Evolutionary conservation across 2,329 filamentous ascomycete species (phyloP).

Genomic region (Orbilia javanica): DNA sequence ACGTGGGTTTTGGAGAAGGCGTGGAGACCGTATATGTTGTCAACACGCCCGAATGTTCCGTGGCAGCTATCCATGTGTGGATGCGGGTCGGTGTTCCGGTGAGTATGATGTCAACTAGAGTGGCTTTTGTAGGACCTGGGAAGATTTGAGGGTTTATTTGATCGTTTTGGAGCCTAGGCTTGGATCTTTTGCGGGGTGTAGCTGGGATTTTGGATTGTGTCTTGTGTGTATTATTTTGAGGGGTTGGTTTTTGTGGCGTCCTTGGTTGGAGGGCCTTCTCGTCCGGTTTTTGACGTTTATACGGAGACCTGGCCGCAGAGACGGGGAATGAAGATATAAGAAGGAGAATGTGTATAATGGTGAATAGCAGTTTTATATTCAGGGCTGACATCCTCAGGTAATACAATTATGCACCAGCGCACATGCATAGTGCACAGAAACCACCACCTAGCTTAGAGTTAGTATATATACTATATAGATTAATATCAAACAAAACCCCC

Average conservation of each 20-base stretch:
- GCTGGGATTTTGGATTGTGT: background rate
- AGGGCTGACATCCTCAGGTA: background rate
- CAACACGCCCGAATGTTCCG: background rate
- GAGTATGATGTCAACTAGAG: background rate
- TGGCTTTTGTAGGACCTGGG: background rate
- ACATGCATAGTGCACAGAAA: no score
- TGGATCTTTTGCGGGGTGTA: no score
- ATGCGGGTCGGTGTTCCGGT: background rate
- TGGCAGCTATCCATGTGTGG: background rate
- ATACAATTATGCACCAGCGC: background rate
- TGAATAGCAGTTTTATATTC: background rate
- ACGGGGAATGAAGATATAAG: background rate
- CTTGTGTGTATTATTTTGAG: background rate
- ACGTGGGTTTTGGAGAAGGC: background rate
- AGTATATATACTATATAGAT: no score
- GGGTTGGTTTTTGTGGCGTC: no score
- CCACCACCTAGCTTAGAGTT: no score
- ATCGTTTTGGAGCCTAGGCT: background rate
- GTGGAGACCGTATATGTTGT: constrained; percentile 5
- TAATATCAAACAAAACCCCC: no score
- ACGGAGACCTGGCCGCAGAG: background rate
- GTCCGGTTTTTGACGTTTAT: background rate
- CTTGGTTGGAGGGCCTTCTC: background rate
- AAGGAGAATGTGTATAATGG: background rate
- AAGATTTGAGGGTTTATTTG: background rate